phyloP scores from a whole-genome alignment of 176 grass and related monocot genomes.

The Panicum miliaceum region DNA sequence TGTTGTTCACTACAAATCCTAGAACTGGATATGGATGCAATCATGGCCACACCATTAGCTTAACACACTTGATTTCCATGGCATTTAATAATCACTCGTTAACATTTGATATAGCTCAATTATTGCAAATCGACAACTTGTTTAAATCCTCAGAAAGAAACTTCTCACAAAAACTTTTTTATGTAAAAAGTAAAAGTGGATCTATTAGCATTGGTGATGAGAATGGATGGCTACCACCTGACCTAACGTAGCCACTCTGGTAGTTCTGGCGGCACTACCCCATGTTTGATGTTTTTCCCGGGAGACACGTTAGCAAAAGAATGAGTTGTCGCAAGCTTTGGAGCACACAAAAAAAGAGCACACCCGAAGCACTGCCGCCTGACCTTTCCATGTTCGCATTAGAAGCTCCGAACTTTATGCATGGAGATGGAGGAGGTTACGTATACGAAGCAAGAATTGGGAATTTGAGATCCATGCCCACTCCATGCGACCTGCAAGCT shows the following conservation, averaged over 20 bases:
- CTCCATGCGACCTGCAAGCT: not conserved
- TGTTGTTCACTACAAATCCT: slow-evolving; percentile 12
- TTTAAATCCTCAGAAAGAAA: slow-evolving; percentile 22
- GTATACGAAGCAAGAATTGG: not conserved
- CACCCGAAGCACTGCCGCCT: slow-evolving; percentile 40
- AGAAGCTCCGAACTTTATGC: slow-evolving; percentile 33
- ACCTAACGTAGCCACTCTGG: slow-evolving; percentile 13
- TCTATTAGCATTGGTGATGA: not conserved
- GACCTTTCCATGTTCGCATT: slow-evolving; percentile 38
- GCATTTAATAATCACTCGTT: not conserved
- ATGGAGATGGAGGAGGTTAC: not conserved
- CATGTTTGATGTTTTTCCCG: slow-evolving; percentile 48
- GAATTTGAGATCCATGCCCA: slow-evolving; percentile 7
- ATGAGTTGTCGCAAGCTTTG: slow-evolving; percentile 39
- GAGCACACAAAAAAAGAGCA: slow-evolving; percentile 32
- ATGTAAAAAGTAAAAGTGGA: not conserved
- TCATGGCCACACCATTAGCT: not conserved
- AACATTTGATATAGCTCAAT: not conserved
- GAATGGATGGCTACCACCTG: slow-evolving; percentile 36
- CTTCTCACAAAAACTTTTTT: not conserved
- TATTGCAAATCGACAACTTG: slow-evolving; percentile 9
- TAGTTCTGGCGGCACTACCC: slow-evolving; percentile 50
- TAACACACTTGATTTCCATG: not conserved
- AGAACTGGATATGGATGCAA: slow-evolving; percentile 2
- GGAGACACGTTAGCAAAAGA: slow-evolving; percentile 38